These are phyloP conservation scores for Boletus pseudo-olivaceus DNA, from an alignment of 768 basidiomycete species.

Conservation along the genomic window DNA sequence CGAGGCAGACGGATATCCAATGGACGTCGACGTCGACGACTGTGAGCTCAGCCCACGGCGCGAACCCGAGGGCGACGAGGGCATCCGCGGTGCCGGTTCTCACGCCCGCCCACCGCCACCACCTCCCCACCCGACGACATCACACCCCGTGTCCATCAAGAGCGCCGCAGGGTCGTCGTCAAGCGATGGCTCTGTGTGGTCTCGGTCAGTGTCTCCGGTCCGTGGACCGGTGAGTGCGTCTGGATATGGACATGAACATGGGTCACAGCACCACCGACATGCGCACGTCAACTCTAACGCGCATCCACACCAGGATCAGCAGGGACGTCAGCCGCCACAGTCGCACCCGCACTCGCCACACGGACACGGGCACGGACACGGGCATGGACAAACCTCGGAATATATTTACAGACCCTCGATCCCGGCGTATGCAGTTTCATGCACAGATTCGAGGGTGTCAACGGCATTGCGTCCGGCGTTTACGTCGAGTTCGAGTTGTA, in stretches of 20 bases:
- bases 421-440: slow-evolving; percentile 30
- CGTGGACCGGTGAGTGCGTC: slow-evolving; percentile 2
- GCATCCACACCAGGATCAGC: slow-evolving; percentile 15
- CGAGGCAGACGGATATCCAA: slow-evolving; percentile 18
- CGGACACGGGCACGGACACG: slow-evolving; percentile 4
- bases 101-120: slow-evolving; percentile 3
- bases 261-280: slow-evolving; percentile 18
- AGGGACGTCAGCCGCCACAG: slow-evolving; percentile 8
- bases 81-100: slow-evolving; percentile 4
- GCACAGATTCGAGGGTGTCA: slow-evolving; percentile 33
- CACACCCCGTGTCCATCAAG: slow-evolving; percentile 3
- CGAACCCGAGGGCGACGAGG: slow-evolving; percentile 7
- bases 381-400: slow-evolving; percentile 15
- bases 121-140: background rate
- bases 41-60: background rate
- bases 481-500: slow-evolving; percentile 22
- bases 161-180: slow-evolving; percentile 21
- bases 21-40: slow-evolving; percentile 26
- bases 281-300: slow-evolving; percentile 2
- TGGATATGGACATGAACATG: slow-evolving; percentile 12
- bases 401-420: slow-evolving; percentile 31
- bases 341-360: background rate
- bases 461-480: slow-evolving; percentile 33
- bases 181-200: slow-evolving; percentile 25
- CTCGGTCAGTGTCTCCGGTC: slow-evolving; percentile 27